Evolutionary conservation across 371 early-diverging fungal species (phyloP).

Genomic region (Mucor irregularis): DNA sequence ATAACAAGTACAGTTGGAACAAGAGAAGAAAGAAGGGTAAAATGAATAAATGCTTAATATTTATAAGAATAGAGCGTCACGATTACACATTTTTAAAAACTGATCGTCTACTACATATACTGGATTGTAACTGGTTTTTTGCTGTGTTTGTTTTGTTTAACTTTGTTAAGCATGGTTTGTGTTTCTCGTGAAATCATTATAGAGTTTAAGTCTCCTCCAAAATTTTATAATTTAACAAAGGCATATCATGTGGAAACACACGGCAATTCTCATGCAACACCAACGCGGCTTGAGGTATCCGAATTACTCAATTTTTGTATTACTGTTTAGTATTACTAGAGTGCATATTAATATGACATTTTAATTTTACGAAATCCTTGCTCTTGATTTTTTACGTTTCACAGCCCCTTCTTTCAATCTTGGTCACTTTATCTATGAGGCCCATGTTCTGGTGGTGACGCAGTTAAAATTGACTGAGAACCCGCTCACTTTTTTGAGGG

Average conservation of each 20-base stretch:
- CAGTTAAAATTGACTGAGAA: background rate
- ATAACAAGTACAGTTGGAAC: background rate
- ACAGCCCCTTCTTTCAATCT: too few relatives aligned
- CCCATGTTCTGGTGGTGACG: background rate
- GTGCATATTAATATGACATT: background rate
- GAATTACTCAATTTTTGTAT: background rate
- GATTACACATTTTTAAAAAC: background rate
- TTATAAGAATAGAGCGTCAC: background rate
- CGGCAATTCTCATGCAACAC: slow-evolving; percentile 4
- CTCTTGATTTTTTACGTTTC: too few relatives aligned
- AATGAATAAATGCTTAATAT: background rate
- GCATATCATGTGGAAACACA: slow-evolving; percentile 13
- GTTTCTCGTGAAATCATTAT: background rate
- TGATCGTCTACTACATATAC: background rate
- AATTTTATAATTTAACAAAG: background rate
- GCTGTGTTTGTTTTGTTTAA: background rate
- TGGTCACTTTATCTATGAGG: too few relatives aligned
- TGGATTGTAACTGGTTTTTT: background rate
- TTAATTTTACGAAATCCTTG: too few relatives aligned
- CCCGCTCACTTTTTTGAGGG: too few relatives aligned
- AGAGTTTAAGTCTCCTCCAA: slow-evolving; percentile 1
- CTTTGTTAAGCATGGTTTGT: slow-evolving; percentile 6
- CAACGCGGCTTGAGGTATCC: slow-evolving; percentile 6
- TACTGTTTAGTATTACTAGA: background rate
- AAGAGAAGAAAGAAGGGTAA: background rate